Base-by-base conservation (phyloP, 106 monocot genomes). In the Ottelia alismoides region DNA sequence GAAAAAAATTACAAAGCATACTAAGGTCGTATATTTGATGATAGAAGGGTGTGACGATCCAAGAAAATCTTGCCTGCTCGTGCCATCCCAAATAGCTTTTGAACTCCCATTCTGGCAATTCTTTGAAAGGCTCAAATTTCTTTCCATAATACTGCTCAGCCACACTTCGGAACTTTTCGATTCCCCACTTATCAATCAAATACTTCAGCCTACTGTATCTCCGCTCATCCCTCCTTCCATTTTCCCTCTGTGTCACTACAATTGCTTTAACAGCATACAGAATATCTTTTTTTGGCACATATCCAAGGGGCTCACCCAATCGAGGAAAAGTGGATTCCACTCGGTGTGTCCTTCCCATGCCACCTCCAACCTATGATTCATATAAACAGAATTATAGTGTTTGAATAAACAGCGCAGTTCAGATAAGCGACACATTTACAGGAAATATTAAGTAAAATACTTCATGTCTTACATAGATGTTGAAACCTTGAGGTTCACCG, bases 301-400 rank as follows among this genome's bases (percentile, higher is more conserved):
- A 98, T 18, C 98, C 98, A 52, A 98, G 68, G 22, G 82, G 82
- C 31, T 98, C 98, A 22, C 62, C 85, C 3, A 98, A 32, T 20
- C 90, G 82, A 52, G 98, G 82, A 45, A 98, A 98, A 19, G 98
- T 90, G 9, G 76, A 31, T 20, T 98, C 78, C 44, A 86, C 47
- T 47, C 85, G 76, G 60, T n/a, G n/a, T 86, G 90, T 78, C 60
- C 98, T 90, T 63, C 98, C 98, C 98, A 98, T 98, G 30, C 98
- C 98, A 61, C 98, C 98, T 47, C 98, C 90, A 27, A 90, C 98
- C 98, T 98, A 47, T 31, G 74, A 58, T 62, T 20, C 7, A n/a
- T 27, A 79, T 1, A 30, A 45, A 6, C 49, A 20, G 20, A 10
- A 17, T 45, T 31, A 2, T 49, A 31, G 11, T 27, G 25, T 28